These are phyloP conservation scores for Mucor lusitanicus DNA, from an alignment of 371 early-diverging fungal genomes.

Conservation along the genomic window DNA sequence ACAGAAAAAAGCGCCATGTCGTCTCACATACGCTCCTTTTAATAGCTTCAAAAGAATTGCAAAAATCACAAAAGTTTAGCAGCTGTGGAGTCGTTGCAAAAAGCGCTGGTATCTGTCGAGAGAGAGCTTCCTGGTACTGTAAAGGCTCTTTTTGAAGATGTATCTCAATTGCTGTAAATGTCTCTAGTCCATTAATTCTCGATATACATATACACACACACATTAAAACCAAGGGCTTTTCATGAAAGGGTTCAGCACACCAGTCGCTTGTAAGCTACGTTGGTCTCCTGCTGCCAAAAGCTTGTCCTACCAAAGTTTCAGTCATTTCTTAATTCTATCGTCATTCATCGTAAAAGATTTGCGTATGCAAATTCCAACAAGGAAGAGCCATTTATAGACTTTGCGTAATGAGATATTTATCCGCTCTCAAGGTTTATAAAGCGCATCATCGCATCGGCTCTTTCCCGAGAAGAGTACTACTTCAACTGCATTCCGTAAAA, in stretches of 20 bases:
- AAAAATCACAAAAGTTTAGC: constrained; percentile 53
- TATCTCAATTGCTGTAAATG: constrained; percentile 26
- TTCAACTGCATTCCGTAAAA: not conserved
- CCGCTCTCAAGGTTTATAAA: not conserved
- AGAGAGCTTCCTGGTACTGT: constrained; percentile 64
- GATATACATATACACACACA: not conserved
- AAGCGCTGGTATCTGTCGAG: constrained; percentile 65
- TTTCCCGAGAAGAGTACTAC: not conserved
- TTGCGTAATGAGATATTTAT: too few relatives aligned
- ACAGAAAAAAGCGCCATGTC: not conserved
- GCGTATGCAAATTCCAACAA: not conserved
- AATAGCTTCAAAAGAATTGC: constrained; percentile 50
- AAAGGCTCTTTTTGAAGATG: constrained; percentile 58
- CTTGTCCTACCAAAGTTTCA: too few relatives aligned
- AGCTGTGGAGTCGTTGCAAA: constrained; percentile 56
- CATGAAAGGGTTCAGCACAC: too few relatives aligned
- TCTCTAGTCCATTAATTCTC: not conserved
- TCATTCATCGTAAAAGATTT: not conserved
- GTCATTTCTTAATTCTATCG: not conserved
- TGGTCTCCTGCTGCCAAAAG: too few relatives aligned
- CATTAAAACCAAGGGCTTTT: too few relatives aligned
- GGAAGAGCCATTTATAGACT: not conserved
- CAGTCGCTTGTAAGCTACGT: too few relatives aligned
- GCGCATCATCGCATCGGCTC: not conserved
- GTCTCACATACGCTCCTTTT: not conserved